phyloP scores from a whole-genome alignment of 2,329 filamentous ascomycete genomes.

The Teratosphaeria zuluensis region DNA sequence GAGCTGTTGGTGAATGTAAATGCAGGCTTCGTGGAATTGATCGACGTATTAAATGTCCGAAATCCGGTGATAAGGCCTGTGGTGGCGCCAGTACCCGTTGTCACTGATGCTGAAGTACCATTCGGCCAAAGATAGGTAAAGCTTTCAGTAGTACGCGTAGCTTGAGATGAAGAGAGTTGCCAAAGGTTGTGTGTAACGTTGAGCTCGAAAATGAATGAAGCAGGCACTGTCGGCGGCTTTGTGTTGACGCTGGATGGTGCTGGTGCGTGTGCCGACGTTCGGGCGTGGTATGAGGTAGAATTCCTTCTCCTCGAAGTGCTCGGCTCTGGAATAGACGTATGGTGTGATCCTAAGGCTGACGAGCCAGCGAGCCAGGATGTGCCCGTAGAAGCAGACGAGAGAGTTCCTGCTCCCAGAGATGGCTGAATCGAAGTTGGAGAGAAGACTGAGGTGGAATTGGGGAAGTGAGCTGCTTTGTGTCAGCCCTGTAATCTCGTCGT shows the following conservation, averaged over 20 bases:
- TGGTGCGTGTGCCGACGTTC: neutral
- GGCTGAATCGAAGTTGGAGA: neutral
- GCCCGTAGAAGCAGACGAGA: neutral
- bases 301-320: neutral
- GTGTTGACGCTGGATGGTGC: neutral
- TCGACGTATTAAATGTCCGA: neutral
- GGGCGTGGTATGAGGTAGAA: neutral
- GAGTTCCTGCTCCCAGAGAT: neutral
- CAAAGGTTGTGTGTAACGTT: neutral
- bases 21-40: neutral
- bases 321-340: neutral
- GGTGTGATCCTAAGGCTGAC: neutral
- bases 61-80: neutral
- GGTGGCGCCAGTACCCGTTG: neutral
- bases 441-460: neutral
- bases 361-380: neutral
- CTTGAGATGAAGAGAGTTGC: neutral
- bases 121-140: neutral
- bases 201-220: neutral
- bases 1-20: neutral
- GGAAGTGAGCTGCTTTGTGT: neutral
- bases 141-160: neutral
- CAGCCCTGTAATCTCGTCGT: neutral
- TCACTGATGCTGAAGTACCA: neutral
- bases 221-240: neutral